phyloP scores from a whole-genome alignment of 1,139 yeast genomes.

The Diutina pseudorugosa region DNA sequence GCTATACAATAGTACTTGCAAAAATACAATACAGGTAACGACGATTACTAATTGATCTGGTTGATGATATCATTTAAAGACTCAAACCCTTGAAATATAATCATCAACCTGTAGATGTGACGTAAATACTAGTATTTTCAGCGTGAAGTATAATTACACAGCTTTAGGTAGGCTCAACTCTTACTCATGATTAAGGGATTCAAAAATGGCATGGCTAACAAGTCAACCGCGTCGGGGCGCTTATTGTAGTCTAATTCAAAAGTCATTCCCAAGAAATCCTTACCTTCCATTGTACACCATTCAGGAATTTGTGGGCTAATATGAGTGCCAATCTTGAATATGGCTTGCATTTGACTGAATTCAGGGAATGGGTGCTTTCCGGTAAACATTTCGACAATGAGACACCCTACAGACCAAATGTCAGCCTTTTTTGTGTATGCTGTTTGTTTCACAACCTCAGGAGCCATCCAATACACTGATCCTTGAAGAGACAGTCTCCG shows the following conservation, averaged over 20 bases:
- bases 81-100: too few species aligned
- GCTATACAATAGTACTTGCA: too few species aligned
- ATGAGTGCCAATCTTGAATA: slow-evolving; percentile 82
- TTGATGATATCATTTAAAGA: too few species aligned
- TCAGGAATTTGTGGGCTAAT: slow-evolving; percentile 67
- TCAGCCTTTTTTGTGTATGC: slow-evolving; percentile 86
- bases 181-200: slow-evolving; percentile 31
- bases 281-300: slow-evolving; percentile 62
- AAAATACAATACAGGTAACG: too few species aligned
- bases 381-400: slow-evolving; percentile 87
- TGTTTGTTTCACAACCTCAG: slow-evolving; percentile 88
- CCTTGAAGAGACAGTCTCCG: slow-evolving; percentile 86
- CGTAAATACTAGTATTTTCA: too few species aligned
- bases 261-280: slow-evolving; percentile 50
- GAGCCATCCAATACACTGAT: slow-evolving; percentile 97
- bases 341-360: slow-evolving; percentile 91
- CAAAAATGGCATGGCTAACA: slow-evolving; percentile 51
- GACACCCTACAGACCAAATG: slow-evolving; percentile 92
- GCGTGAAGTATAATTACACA: too few species aligned
- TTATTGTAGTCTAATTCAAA: slow-evolving; percentile 65
- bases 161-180: too few species aligned
- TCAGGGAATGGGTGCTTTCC: slow-evolving; percentile 93
- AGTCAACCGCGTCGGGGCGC: slow-evolving; percentile 63
- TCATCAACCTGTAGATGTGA: too few species aligned
- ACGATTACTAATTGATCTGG: too few species aligned